Conservation (phyloP, 306 rosid genomes). For the Pyrus pyrifolia region DNA sequence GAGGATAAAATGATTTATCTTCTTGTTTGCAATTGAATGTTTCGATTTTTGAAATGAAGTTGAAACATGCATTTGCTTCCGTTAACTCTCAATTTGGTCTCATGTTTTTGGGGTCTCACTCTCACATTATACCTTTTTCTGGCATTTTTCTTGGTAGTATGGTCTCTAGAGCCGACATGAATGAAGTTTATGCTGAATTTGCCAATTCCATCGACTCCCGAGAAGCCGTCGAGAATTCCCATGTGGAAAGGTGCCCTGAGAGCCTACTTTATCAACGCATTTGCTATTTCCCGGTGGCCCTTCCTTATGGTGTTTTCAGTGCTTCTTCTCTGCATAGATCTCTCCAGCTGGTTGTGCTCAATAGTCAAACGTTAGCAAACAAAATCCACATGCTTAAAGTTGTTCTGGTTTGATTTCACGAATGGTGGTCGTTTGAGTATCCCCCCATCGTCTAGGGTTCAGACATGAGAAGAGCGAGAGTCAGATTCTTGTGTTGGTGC, state of each 20-base stretch:
- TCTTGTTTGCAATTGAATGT: background rate
- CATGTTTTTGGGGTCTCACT: too few species aligned
- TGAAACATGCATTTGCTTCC: background rate
- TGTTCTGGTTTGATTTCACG: conserved; percentile 20
- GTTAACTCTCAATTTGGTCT: too few species aligned
- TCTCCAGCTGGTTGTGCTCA: conserved; percentile 10
- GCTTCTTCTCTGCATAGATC: conserved; percentile 17
- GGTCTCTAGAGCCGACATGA: too few species aligned
- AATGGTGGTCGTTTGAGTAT: background rate
- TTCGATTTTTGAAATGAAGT: background rate
- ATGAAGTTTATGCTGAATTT: too few species aligned
- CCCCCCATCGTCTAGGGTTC: too few species aligned
- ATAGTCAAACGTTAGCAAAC: conserved; percentile 17
- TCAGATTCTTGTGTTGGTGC: too few species aligned
- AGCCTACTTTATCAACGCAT: conserved; percentile 77
- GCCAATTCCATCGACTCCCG: conserved; percentile 79
- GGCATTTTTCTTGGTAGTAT: too few species aligned
- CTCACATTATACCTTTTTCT: too few species aligned
- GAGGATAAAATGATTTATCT: background rate
- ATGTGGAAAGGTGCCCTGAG: conserved; percentile 89
- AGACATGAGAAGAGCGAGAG: too few species aligned
- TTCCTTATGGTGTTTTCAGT: conserved; percentile 11
- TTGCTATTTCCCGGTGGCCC: conserved; percentile 92
- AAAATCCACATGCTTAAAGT: conserved; percentile 32
- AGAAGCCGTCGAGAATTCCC: conserved; percentile 66